Evolutionary conservation across 345 rosid species (phyloP), one percentile per base, ranked within the genome.

Genomic region (Pelargonium nanum): DNA sequence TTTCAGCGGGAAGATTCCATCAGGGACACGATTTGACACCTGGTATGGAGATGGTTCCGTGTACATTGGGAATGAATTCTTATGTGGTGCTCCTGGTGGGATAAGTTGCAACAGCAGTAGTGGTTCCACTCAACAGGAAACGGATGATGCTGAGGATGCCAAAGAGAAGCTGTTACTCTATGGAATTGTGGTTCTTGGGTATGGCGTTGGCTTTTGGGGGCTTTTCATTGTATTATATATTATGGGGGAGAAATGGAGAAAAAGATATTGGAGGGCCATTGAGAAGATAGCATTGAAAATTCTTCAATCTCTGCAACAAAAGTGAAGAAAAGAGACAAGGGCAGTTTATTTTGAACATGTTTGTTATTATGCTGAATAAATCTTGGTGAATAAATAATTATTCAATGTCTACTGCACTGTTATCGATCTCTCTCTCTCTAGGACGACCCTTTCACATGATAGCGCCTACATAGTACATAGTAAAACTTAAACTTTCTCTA

Each of bases 11-110:
- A 30, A 61, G 44, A 61, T 73, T 15, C 73, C 77, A 16, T 2
- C 62, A 6, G 72, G 59, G n/a, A 51, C 53, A 1, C 55, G 53
- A 26, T 65, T 73, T 19, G 65, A 73, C 53, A 73, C 77, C 1
- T 61, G 65, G 58, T 50, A 55, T 19, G 56, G 34, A 15, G 70
- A 68, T 54, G 77, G 67, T 15, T 61, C 52, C 1, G 58, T 60
- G 19, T 68, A 60, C 22, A 2, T 45, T 20, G 67, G 73, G 16
- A 68, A 73, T 55, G 28, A 64, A 5, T 61, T 68, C 48, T 60
- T 68, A 19, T 73, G 73, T 53, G 64, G 69, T 55, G 65, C 51
- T 52, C 56, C 56, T 3, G 63, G 26, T 20, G 52, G 53, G n/a
- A 22, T 40, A 5, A 24, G 23, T 1, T 71, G 70, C 56, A 30